These are phyloP conservation scores for Penicillium bovifimosum DNA, from an alignment of 495 filamentous ascomycete species.

Conservation along the genomic window DNA sequence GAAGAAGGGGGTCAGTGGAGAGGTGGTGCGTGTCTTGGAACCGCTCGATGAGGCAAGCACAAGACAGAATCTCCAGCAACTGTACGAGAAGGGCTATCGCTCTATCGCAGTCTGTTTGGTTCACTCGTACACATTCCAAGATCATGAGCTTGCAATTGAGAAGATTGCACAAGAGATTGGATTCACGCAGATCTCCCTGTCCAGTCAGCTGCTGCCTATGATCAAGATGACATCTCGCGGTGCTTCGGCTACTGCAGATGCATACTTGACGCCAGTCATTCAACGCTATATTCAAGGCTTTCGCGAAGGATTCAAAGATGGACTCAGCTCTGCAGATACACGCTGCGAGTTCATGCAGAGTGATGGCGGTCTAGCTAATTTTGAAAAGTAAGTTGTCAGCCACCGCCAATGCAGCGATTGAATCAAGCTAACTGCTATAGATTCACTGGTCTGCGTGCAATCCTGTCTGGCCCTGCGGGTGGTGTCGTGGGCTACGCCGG, in stretches of 20 bases:
- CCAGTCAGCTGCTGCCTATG: conserved; percentile 68
- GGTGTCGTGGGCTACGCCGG: conserved; percentile 84
- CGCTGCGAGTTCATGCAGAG: no score
- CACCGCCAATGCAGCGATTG: neutral
- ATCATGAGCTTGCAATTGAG: conserved; percentile 39
- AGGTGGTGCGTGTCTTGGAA: conserved; percentile 37
- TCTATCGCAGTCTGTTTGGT: conserved; percentile 41
- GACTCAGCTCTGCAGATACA: no score
- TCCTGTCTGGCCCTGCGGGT: conserved; percentile 50
- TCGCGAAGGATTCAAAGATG: conserved; percentile 46
- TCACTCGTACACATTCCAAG: conserved; percentile 42
- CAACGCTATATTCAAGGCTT: conserved; percentile 84
- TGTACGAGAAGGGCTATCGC: conserved; percentile 32
- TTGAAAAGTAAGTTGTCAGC: no score
- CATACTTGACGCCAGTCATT: conserved; percentile 86
- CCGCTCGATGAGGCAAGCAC: conserved; percentile 18
- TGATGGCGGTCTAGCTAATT: no score
- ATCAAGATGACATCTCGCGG: conserved; percentile 61
- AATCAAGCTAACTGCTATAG: neutral
- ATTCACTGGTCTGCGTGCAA: conserved; percentile 46
- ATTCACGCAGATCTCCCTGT: conserved; percentile 45
- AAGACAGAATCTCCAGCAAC: conserved; percentile 22
- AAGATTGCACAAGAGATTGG: conserved; percentile 35
- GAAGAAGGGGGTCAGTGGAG: conserved; percentile 33
- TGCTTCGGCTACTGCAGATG: conserved; percentile 82